Base-by-base conservation (phyloP, 192 early-diverging fungal species). In the Chytriomyces confervae region DNA sequence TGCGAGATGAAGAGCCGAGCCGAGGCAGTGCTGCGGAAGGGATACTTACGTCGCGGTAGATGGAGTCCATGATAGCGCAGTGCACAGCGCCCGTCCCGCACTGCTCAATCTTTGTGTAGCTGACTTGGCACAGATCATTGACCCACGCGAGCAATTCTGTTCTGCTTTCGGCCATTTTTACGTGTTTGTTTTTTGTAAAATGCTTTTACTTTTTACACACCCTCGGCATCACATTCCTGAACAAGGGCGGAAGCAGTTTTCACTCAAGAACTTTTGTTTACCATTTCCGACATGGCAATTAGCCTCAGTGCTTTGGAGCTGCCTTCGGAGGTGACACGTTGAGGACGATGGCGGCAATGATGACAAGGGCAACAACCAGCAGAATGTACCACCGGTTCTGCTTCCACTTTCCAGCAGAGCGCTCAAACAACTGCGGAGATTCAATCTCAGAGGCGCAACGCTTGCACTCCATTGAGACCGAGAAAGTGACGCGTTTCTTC, bases 21-120 rank as follows among this genome's bases (percentile, higher is more conserved):
- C 2, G 11, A 65, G 27, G 48, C 43, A 68, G 29, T 36, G 29
- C 29, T 36, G 29, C 29, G 29, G 18, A 16, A 60, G 23, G 48
- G 50, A 16, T 72, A 57, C 81, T 72, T 69, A 86, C 84, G 44
- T 86, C 83, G 36, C 82, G 74, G 66, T 89, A 94, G 74, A 94
- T 85, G 5, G 92, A 88, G 83, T 95, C 93, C 69, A 94, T 84
- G 67, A 93, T 92, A 81, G 92, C 91, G 76, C 91, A 93, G 78
- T 93, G 90, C 3, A 86, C 92, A 6, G 93, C 93, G 6, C 93
- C 97, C 75, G 93, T 92, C 49, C 97, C 97, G 36, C 92, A 92
- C 78, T 98, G 96, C 85, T 99, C 97, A 11, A 99, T 89, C 75
- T 96, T 97, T 64, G 92, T 95, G 84, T 95, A 95, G 81, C 88